Evolutionary conservation across 1,284 basidiomycete genomes (phyloP).

Genomic region (Boletus subluridellus): DNA sequence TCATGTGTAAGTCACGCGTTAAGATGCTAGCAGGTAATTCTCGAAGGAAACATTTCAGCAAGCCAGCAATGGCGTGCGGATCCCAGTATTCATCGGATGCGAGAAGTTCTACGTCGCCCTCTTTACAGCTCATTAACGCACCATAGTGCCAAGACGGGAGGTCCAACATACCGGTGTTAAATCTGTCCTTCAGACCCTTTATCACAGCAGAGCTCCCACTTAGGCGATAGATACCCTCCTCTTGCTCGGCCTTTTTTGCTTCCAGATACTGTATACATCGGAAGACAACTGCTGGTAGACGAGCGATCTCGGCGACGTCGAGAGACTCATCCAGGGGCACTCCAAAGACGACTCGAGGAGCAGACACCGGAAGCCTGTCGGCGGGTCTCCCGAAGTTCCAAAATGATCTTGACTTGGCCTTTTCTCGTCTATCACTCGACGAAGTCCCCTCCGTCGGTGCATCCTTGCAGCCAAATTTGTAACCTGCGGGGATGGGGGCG

Average conservation of each 20-base stretch:
- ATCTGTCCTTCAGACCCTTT: conserved; percentile 89
- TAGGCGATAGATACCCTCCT: conserved; percentile 96
- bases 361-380: conserved; percentile 42
- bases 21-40: conserved; percentile 88
- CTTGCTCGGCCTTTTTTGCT: conserved; percentile 86
- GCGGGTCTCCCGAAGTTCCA: conserved; percentile 75
- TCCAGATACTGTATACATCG: conserved; percentile 90
- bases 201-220: conserved; percentile 92
- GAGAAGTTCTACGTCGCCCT: conserved; percentile 88
- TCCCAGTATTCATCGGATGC: conserved; percentile 89
- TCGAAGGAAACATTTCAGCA: conserved; percentile 87
- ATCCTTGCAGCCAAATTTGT: conserved; percentile 81
- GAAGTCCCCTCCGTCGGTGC: conserved; percentile 44
- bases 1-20: conserved; percentile 85
- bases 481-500: conserved; percentile 80
- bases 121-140: conserved; percentile 39
- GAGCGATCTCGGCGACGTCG: conserved; percentile 83
- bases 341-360: conserved; percentile 82
- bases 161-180: conserved; percentile 70
- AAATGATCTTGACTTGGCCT: conserved; percentile 85
- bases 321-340: conserved; percentile 86
- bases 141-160: conserved; percentile 6
- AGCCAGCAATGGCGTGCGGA: conserved; percentile 90
- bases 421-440: conserved; percentile 70
- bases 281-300: conserved; percentile 92